Evolutionary conservation across 257 asterid species (phyloP).

Genomic region (Plantago elongata): DNA sequence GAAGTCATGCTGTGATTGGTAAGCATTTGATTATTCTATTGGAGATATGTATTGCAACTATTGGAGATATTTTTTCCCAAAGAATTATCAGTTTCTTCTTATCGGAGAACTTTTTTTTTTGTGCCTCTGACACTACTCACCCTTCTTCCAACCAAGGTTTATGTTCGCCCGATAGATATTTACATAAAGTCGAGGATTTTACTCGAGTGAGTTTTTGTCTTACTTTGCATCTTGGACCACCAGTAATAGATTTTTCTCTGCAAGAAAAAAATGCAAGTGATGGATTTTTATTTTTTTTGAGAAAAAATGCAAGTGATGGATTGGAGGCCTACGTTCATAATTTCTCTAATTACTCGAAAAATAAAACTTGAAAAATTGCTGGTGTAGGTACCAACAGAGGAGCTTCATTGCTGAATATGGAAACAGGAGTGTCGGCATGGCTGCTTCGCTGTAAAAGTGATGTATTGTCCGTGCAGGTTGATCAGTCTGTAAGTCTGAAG

Average conservation of each 20-base stretch:
- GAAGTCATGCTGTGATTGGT: slow-evolving; percentile 60
- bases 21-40: slow-evolving; percentile 24
- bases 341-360: slow-evolving; percentile 14
- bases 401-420: slow-evolving; percentile 60
- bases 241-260: background rate
- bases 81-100: too few relatives aligned
- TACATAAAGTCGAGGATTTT: background rate
- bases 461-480: slow-evolving; percentile 55
- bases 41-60: background rate
- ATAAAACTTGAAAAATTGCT: slow-evolving; percentile 2
- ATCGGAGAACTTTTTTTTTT: too few relatives aligned
- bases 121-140: too few relatives aligned
- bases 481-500: slow-evolving; percentile 45
- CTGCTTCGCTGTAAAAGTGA: slow-evolving; percentile 71
- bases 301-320: too few relatives aligned
- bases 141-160: too few relatives aligned
- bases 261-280: background rate
- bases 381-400: slow-evolving; percentile 73
- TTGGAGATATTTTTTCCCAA: too few relatives aligned
- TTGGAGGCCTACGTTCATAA: slow-evolving; percentile 3
- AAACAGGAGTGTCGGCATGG: slow-evolving; percentile 52
- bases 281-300: background rate
- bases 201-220: background rate
- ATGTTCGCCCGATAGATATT: too few relatives aligned
- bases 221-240: slow-evolving; percentile 6